Conservation (phyloP, 2,329 filamentous ascomycete genomes). For the Huntiella abstrusa region DNA sequence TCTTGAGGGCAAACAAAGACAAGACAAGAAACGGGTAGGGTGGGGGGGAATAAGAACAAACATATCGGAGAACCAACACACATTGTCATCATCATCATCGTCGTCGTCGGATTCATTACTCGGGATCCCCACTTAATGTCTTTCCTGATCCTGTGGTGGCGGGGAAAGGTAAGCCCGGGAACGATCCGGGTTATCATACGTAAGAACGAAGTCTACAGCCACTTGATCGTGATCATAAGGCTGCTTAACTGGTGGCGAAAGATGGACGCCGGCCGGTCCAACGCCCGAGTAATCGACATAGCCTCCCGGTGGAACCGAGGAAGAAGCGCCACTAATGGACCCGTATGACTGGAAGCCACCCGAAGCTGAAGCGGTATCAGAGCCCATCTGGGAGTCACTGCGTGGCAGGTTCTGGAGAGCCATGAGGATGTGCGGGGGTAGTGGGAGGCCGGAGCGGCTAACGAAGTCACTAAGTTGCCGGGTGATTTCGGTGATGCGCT, state of each 20-base stretch:
- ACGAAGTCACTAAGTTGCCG: constrained; percentile 36
- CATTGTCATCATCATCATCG: constrained; percentile 1
- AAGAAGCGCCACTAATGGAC: constrained; percentile 24
- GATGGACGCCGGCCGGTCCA: neutral
- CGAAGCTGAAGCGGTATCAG: no score
- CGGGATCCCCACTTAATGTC: neutral
- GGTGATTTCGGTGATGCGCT: constrained; percentile 21
- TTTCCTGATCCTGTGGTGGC: constrained; percentile 26
- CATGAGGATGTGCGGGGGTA: constrained; percentile 8
- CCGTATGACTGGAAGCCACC: constrained; percentile 24
- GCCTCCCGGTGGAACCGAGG: constrained; percentile 20
- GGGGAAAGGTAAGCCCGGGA: constrained; percentile 40
- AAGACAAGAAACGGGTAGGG: neutral
- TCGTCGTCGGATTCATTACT: neutral
- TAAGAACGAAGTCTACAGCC: constrained; percentile 78
- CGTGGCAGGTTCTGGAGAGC: constrained; percentile 18
- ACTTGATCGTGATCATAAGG: constrained; percentile 57
- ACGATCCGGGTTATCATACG: constrained; percentile 49
- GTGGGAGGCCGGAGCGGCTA: constrained; percentile 30
- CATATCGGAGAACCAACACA: no score
- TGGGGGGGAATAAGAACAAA: neutral
- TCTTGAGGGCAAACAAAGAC: neutral
- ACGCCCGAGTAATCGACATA: constrained; percentile 12
- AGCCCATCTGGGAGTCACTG: constrained; percentile 26
- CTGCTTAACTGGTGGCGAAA: neutral